Percentiles rank a stretch among this genome's conserved stretches.
These are phyloP conservation scores for Echites panduratus DNA, from an alignment of 257 asterid species.

Conservation along the genomic window DNA sequence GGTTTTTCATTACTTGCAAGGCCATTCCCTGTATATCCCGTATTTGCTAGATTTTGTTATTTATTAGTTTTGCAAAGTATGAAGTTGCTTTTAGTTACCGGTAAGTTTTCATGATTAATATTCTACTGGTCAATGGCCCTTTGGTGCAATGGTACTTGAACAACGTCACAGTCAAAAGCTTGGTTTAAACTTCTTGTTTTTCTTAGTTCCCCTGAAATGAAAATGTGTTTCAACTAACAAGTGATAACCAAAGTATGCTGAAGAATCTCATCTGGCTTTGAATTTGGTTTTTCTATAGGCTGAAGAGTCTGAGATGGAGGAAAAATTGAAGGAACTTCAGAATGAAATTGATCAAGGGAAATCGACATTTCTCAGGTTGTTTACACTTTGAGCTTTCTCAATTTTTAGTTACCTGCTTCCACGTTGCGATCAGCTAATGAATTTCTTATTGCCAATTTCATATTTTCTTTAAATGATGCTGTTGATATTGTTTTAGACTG, in stretches of 20 bases:
- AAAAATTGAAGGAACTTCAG: conserved; percentile 54
- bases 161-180: background rate
- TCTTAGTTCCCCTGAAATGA: background rate
- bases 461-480: conserved; percentile 21
- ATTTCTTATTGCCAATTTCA: background rate
- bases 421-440: background rate
- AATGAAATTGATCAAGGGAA: conserved; percentile 44
- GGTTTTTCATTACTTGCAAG: background rate
- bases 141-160: background rate
- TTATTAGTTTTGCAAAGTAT: background rate
- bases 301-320: conserved; percentile 72
- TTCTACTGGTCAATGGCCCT: background rate
- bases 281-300: conserved; percentile 47
- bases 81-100: background rate
- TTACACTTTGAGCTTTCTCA: conserved; percentile 7
- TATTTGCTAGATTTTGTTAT: background rate
- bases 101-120: background rate
- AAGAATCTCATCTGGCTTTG: conserved; percentile 14
- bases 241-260: background rate
- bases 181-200: background rate
- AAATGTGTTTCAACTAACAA: background rate
- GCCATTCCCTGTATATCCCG: background rate
- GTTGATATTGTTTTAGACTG: conserved; percentile 41
- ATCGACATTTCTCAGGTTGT: conserved; percentile 47
- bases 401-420: conserved; percentile 6